These are phyloP conservation scores for Babesia divergens DNA, from an alignment of 169 alveolate genomes.

Conservation along the genomic window DNA sequence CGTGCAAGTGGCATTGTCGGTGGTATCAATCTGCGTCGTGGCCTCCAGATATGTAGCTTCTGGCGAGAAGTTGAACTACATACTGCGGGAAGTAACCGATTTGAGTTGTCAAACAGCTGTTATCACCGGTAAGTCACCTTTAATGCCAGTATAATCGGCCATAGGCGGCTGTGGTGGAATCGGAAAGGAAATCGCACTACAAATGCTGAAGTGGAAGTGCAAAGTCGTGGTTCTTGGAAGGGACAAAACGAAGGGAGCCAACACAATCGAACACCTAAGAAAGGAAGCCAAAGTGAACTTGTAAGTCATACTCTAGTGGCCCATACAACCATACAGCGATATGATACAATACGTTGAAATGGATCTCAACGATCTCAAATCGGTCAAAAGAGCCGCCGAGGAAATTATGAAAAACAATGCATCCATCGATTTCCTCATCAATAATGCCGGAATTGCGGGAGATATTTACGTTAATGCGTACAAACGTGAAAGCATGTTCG, in stretches of 20 bases:
- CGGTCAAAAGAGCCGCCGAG: constrained; percentile 35
- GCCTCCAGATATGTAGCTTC: constrained; percentile 15
- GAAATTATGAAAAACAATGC: constrained; percentile 9
- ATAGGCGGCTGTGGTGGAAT: constrained; percentile 57
- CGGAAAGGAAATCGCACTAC: constrained; percentile 40
- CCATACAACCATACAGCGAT: neutral
- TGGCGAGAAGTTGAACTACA: neutral
- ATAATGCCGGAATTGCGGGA: constrained; percentile 51
- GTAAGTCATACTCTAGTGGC: neutral
- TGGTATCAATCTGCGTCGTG: constrained; percentile 16
- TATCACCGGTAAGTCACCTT: neutral
- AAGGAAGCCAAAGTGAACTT: constrained; percentile 13
- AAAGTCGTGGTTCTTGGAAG: constrained; percentile 54
- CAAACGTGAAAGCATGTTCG: constrained; percentile 34
- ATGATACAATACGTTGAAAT: constrained; percentile 45
- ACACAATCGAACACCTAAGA: constrained; percentile 45
- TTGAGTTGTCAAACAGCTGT: neutral
- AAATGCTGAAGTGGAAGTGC: constrained; percentile 51
- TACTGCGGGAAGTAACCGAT: neutral
- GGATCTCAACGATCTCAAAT: constrained; percentile 47
- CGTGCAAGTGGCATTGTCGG: neutral
- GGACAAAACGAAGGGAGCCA: constrained; percentile 53
- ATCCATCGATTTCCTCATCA: constrained; percentile 46
- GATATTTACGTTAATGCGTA: neutral
- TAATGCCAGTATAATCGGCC: neutral